These are phyloP conservation scores for Colletotrichum viniferum DNA, from an alignment of 2,329 filamentous ascomycete genomes.

Conservation along the genomic window DNA sequence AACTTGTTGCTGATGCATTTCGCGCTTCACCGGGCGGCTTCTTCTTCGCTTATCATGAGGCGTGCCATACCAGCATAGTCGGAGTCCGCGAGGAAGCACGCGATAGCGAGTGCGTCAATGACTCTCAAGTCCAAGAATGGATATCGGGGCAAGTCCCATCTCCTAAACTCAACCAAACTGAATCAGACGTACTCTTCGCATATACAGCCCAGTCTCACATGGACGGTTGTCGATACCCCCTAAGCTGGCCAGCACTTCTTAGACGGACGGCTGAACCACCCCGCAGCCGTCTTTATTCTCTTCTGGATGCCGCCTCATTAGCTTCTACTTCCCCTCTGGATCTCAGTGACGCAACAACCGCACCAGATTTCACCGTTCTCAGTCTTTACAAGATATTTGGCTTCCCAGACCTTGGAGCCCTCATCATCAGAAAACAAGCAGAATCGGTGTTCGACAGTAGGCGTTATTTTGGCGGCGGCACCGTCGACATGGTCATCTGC, in stretches of 20 bases:
- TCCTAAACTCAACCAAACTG: conserved; percentile 24
- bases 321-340: conserved; percentile 80
- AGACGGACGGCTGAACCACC: neutral
- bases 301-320: conserved; percentile 74
- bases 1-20: conserved; percentile 81
- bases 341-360: conserved; percentile 61
- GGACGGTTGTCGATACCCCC: conserved; percentile 21
- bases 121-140: conserved; percentile 70
- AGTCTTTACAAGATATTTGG: conserved; percentile 99
- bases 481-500: conserved; percentile 86
- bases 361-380: conserved; percentile 84
- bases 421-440: conserved; percentile 79
- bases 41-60: conserved; percentile 80
- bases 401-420: conserved; percentile 86
- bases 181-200: conserved; percentile 36
- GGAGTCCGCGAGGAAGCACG: conserved; percentile 77
- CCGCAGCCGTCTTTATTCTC: neutral
- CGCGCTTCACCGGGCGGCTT: conserved; percentile 73
- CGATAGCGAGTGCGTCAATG: conserved; percentile 68
- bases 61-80: conserved; percentile 86
- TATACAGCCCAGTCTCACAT: conserved; percentile 22
- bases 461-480: conserved; percentile 91
- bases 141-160: conserved; percentile 46
- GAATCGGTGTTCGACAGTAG: conserved; percentile 67
- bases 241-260: conserved; percentile 66